phyloP scores from a whole-genome alignment of 768 basidiomycete species.

The Lactarius sp. region DNA sequence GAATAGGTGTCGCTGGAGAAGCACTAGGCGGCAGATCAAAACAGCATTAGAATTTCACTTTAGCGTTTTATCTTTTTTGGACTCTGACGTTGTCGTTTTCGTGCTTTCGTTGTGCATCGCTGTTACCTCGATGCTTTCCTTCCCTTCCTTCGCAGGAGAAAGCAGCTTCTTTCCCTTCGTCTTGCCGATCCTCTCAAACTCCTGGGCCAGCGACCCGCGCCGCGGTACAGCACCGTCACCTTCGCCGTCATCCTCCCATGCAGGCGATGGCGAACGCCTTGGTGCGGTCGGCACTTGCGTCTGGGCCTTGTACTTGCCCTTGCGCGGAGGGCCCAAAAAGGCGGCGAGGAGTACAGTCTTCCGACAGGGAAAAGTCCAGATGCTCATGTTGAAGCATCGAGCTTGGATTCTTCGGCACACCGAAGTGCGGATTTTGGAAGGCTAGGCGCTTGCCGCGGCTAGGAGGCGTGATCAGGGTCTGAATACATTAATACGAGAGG shows the following conservation, averaged over 20 bases:
- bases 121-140: neutral
- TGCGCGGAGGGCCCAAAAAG: constrained; percentile 17
- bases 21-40: no score
- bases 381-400: constrained; percentile 20
- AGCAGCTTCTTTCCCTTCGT: constrained; percentile 4
- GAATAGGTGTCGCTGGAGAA: no score
- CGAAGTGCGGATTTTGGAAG: constrained; percentile 25
- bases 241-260: constrained; percentile 14
- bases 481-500: neutral
- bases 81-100: neutral
- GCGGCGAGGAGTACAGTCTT: constrained; percentile 24
- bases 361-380: constrained; percentile 25
- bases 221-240: constrained; percentile 6
- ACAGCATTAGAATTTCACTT: neutral
- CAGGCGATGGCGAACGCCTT: constrained; percentile 16
- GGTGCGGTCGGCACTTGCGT: neutral
- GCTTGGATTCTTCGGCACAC: constrained; percentile 15
- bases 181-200: constrained; percentile 20
- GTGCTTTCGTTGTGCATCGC: neutral
- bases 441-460: constrained; percentile 25
- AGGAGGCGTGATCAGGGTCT: no score
- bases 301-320: neutral
- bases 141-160: constrained; percentile 7
- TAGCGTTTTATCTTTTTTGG: neutral
- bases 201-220: constrained; percentile 17